phyloP scores from a whole-genome alignment of 257 asterid genomes.

The Rubia yunnanensis region DNA sequence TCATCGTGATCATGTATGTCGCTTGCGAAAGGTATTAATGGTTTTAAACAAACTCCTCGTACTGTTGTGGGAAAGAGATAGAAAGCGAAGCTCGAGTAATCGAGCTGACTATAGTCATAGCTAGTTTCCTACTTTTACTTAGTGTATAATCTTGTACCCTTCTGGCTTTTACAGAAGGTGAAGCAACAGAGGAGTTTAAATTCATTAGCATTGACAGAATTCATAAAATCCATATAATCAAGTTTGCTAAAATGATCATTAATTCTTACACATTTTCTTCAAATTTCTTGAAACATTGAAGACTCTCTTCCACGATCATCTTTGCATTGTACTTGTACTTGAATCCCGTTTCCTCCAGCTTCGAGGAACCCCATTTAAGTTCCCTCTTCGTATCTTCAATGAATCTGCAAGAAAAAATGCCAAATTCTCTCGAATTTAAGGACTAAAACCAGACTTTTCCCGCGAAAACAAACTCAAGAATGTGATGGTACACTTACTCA shows the following conservation, averaged over 20 bases:
- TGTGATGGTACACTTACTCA: conserved; percentile 3
- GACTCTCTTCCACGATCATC: conserved; percentile 20
- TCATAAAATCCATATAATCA: background rate
- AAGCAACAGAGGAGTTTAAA: background rate
- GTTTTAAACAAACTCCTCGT: too few relatives aligned
- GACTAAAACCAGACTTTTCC: background rate
- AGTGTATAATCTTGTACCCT: background rate
- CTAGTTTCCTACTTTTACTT: conserved; percentile 1
- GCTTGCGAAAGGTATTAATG: too few relatives aligned
- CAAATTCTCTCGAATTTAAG: background rate
- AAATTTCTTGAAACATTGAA: conserved; percentile 28
- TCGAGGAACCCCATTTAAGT: conserved; percentile 40
- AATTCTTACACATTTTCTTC: background rate
- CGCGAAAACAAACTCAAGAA: background rate
- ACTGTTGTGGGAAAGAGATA: too few relatives aligned
- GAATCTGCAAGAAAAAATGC: conserved; percentile 22
- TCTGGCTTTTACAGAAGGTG: background rate
- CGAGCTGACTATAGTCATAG: too few relatives aligned
- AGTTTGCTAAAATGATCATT: background rate
- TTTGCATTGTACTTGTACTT: conserved; percentile 29
- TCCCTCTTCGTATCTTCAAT: conserved; percentile 39
- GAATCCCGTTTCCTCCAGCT: conserved; percentile 47
- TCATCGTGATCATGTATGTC: too few relatives aligned
- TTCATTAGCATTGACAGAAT: conserved; percentile 6
- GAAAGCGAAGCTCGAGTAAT: too few relatives aligned